Evolutionary conservation across 495 filamentous ascomycete species (phyloP).

Genomic region (Penicillium flavigenum): DNA sequence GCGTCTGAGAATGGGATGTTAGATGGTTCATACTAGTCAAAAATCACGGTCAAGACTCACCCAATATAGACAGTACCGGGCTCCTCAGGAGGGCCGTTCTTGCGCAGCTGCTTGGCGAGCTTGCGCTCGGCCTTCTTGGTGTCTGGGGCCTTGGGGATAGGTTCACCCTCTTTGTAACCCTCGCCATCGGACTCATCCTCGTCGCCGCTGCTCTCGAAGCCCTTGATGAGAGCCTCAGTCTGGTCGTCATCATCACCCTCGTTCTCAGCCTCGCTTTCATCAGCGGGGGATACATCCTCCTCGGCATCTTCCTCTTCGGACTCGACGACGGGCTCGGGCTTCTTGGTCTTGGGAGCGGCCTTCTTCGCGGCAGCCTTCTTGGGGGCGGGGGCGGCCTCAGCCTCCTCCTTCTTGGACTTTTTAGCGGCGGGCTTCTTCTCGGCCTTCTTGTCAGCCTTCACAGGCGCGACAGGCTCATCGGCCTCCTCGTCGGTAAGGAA

Average conservation of each 20-base stretch:
- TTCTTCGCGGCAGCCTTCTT: slow-evolving; percentile 40
- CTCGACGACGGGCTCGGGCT: slow-evolving; percentile 29
- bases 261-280: slow-evolving; percentile 31
- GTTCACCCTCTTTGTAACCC: slow-evolving; percentile 55
- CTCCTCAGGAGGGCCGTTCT: slow-evolving; percentile 42
- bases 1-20: slow-evolving; percentile 46
- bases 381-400: slow-evolving; percentile 23
- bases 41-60: slow-evolving; percentile 32
- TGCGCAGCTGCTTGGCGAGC: slow-evolving; percentile 52
- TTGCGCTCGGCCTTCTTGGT: slow-evolving; percentile 63
- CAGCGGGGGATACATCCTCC: slow-evolving; percentile 25
- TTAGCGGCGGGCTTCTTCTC: slow-evolving; percentile 34
- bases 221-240: slow-evolving; percentile 66
- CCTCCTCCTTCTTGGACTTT: slow-evolving; percentile 45
- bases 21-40: slow-evolving; percentile 13
- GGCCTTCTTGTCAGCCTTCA: slow-evolving; percentile 25
- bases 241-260: slow-evolving; percentile 65
- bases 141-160: slow-evolving; percentile 59
- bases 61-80: slow-evolving; percentile 85
- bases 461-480: slow-evolving; percentile 27
- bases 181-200: slow-evolving; percentile 54
- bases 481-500: slow-evolving; percentile 48
- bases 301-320: slow-evolving; percentile 21
- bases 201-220: slow-evolving; percentile 80
- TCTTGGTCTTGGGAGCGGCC: slow-evolving; percentile 24